Conservation (phyloP, 140 eudicot genomes). For the Bidens hawaiensis region DNA sequence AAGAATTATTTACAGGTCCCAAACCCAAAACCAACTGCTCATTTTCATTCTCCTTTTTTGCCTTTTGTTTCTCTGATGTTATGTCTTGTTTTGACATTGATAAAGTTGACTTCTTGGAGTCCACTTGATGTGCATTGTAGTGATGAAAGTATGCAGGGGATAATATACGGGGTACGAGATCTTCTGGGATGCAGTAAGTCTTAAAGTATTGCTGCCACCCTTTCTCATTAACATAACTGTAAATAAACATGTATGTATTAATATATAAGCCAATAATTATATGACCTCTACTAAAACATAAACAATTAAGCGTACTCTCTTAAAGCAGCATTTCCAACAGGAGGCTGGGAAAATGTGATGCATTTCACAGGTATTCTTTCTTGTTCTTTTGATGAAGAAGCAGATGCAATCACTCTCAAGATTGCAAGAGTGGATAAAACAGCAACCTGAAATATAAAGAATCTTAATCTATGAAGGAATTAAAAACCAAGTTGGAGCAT, state of each 20-base stretch:
- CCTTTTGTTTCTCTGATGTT: conserved; percentile 38
- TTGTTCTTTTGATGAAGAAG: conserved; percentile 70
- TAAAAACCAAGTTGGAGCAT: conserved; percentile 3
- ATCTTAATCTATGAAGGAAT: conserved; percentile 6
- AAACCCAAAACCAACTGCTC: conserved; percentile 92
- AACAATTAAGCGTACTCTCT: conserved; percentile 86
- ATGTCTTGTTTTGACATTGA: conserved; percentile 27
- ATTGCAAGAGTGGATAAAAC: conserved; percentile 97
- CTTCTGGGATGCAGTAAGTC: conserved; percentile 97
- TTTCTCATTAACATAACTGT: conserved; percentile 81
- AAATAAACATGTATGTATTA: conserved; percentile 9
- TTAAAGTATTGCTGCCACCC: conserved; percentile 93
- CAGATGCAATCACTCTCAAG: conserved; percentile 80
- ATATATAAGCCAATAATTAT: conserved; percentile 1
- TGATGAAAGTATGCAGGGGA: conserved; percentile 99
- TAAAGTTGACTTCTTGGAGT: conserved; percentile 30
- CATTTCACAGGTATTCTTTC: conserved; percentile 92
- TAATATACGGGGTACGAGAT: conserved; percentile 88
- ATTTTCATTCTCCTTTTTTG: conserved; percentile 59
- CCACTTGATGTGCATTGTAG: conserved; percentile 64
- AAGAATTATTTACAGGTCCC: conserved; percentile 87
- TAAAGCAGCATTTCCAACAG: conserved; percentile 98
- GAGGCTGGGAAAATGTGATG: conserved; percentile 98
- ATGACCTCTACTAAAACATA: not conserved
- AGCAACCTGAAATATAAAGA: conserved; percentile 60